Conservation (phyloP, 2,329 filamentous ascomycete genomes). For the Septoria petroselini region DNA sequence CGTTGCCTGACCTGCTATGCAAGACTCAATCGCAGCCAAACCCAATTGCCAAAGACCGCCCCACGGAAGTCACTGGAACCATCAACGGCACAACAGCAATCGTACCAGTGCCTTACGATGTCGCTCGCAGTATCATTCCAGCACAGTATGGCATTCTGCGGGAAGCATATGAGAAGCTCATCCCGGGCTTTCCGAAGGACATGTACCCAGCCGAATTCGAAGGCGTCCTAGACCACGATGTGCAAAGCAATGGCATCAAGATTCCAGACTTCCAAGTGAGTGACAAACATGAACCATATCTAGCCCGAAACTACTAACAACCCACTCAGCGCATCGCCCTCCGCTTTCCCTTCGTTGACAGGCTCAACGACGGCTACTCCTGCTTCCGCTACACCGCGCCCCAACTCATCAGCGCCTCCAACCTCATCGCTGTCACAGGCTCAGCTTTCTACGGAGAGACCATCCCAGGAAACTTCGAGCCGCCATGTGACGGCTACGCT, state of each 20-base stretch:
- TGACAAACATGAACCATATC: background rate
- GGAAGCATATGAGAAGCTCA: conserved; percentile 16
- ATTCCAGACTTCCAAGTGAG: conserved; percentile 18
- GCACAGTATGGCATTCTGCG: conserved; percentile 19
- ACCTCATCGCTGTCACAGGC: conserved; percentile 10
- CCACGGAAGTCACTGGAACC: conserved; percentile 18
- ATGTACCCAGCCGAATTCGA: conserved; percentile 20
- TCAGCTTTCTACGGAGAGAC: conserved; percentile 11
- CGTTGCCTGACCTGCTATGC: conserved; percentile 3
- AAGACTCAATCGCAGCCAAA: conserved; percentile 19
- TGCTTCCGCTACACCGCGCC: conserved; percentile 17
- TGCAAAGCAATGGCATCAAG: conserved; percentile 9
- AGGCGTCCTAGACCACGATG: conserved; percentile 17
- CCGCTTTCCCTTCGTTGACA: conserved; percentile 18
- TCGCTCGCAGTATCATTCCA: conserved; percentile 18
- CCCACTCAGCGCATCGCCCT: conserved; percentile 2
- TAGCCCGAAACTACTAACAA: background rate
- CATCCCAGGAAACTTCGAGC: conserved; percentile 14
- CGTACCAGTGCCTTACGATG: conserved; percentile 19
- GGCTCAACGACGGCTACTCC: conserved; percentile 20
- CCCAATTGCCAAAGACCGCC: conserved; percentile 16
- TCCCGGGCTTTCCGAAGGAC: conserved; percentile 15
- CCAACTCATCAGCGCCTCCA: conserved; percentile 12
- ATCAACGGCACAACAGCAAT: conserved; percentile 24
- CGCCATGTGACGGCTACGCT: conserved; percentile 19